These are phyloP conservation scores for Candolleomyces aberdarensis DNA, from an alignment of 768 basidiomycete species.

Conservation along the genomic window DNA sequence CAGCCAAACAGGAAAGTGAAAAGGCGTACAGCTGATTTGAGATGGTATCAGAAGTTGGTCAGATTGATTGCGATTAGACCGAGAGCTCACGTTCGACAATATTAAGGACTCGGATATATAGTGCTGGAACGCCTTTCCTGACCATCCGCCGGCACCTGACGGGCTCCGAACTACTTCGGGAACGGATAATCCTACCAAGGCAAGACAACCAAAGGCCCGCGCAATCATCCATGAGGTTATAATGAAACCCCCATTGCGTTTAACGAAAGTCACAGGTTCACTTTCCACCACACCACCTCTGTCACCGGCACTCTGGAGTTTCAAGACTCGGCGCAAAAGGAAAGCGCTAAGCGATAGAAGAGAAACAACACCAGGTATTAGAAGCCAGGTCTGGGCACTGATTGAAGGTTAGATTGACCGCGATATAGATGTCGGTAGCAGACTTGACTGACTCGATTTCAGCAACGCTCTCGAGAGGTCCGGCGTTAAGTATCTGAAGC, in stretches of 20 bases:
- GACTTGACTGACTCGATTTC: no score
- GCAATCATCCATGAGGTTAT: background rate
- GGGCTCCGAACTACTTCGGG: background rate
- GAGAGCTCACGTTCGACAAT: background rate
- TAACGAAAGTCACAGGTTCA: background rate
- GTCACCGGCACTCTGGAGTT: no score
- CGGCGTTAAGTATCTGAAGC: no score
- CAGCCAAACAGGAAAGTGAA: background rate
- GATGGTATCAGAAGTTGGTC: no score
- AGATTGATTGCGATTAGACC: background rate
- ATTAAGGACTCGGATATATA: background rate
- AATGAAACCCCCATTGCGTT: background rate
- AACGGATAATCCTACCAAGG: background rate
- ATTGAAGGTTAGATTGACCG: no score
- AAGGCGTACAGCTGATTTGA: conserved; percentile 12
- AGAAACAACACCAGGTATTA: no score
- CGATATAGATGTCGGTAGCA: no score
- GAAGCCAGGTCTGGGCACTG: no score
- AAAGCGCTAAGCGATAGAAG: no score
- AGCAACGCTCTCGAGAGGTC: no score
- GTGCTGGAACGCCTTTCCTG: background rate
- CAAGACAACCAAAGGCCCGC: background rate
- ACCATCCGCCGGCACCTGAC: background rate
- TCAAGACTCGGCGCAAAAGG: no score
- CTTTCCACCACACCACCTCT: no score